Evolutionary conservation across 2,329 filamentous ascomycete genomes (phyloP).

Genomic region (Beauveria rudraprayagi): DNA sequence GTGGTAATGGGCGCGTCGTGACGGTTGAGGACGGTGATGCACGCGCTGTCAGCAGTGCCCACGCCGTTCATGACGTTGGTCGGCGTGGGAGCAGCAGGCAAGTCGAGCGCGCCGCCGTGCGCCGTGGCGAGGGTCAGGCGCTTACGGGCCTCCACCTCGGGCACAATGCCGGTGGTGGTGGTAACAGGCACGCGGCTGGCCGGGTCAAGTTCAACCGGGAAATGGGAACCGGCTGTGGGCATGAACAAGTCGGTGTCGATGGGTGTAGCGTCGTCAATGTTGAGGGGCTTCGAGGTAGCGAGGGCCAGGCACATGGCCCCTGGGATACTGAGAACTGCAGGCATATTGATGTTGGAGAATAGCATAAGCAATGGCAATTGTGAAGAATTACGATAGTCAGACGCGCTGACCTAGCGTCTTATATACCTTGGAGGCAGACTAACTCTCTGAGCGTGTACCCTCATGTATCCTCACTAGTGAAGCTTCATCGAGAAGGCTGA

Average conservation of each 20-base stretch:
- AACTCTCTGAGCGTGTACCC: too few species aligned
- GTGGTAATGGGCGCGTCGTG: slow-evolving; percentile 2
- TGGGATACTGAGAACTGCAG: background rate
- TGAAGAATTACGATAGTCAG: background rate
- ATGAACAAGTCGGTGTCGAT: background rate
- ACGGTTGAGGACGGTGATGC: background rate
- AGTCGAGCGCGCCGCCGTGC: background rate
- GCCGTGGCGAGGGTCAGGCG: slow-evolving; percentile 1
- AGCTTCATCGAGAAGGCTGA: too few species aligned
- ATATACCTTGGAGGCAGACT: background rate
- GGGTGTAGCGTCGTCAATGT: background rate
- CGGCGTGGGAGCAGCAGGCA: background rate
- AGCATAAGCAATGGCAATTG: too few species aligned
- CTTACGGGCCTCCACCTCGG: background rate
- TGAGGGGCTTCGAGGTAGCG: background rate
- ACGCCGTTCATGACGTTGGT: background rate
- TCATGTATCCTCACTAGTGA: too few species aligned
- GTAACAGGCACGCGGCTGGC: background rate
- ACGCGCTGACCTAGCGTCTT: background rate
- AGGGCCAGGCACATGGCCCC: background rate
- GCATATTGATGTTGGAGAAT: background rate
- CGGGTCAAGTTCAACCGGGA: background rate
- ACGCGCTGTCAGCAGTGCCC: background rate
- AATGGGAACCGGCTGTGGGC: background rate
- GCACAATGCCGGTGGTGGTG: background rate